Conservation (phyloP, 805 yeast genomes). For the Candida easanensis region DNA sequence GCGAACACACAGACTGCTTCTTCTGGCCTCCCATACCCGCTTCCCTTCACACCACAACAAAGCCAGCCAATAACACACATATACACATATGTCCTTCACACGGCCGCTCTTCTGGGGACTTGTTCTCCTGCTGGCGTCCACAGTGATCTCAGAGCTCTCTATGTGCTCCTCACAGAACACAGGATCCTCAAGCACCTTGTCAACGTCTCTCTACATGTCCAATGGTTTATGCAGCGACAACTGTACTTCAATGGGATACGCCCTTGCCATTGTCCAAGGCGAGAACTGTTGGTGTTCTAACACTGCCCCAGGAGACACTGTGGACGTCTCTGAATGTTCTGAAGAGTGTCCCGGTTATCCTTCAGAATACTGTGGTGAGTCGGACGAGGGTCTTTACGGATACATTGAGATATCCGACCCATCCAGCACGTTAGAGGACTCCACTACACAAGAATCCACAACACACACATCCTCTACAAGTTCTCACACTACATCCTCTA, state of each 20-base stretch:
- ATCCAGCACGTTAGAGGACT: constrained; percentile 1
- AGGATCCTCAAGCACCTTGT: constrained; percentile 23
- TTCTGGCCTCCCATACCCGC: neutral
- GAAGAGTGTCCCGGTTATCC: constrained; percentile 44
- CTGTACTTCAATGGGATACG: constrained; percentile 40
- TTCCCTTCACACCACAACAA: neutral
- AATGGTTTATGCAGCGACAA: constrained; percentile 51
- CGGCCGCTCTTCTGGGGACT: constrained; percentile 2
- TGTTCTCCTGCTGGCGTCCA: neutral
- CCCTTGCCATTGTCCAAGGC: constrained; percentile 53
- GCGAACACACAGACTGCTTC: too few relatives aligned
- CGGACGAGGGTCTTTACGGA: constrained; percentile 45
- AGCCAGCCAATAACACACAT: neutral
- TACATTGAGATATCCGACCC: constrained; percentile 36
- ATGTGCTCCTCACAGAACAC: constrained; percentile 42
- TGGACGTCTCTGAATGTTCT: constrained; percentile 31
- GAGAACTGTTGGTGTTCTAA: constrained; percentile 62
- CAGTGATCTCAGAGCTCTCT: neutral
- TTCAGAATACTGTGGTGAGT: constrained; percentile 41
- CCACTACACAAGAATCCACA: neutral
- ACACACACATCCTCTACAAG: neutral
- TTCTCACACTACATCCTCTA: constrained; percentile 1
- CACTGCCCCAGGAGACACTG: constrained; percentile 42
- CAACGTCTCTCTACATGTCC: constrained; percentile 31
- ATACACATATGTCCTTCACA: neutral